Conservation (phyloP, 208 protist genomes). For the Crithidia thermophila region DNA sequence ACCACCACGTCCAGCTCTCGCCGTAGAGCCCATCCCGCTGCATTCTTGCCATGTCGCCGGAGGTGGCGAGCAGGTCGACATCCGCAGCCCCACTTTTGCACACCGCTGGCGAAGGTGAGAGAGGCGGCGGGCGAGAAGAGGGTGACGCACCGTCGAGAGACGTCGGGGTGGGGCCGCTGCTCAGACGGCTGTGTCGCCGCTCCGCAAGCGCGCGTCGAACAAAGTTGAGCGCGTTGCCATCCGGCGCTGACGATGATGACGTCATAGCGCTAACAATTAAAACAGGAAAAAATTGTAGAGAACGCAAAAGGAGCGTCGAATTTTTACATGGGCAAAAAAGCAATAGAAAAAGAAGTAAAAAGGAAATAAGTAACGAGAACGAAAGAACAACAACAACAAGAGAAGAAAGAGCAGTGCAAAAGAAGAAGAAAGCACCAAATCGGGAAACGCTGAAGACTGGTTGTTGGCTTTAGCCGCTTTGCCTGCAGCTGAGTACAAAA, state of each 20-base stretch:
- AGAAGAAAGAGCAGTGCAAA: conserved; percentile 14
- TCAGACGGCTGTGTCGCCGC: conserved; percentile 7
- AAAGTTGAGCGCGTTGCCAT: neutral
- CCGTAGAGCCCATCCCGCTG: too few species aligned
- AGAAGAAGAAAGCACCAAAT: too few species aligned
- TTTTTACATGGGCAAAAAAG: conserved; percentile 6
- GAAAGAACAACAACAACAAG: conserved; percentile 7
- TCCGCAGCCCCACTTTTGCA: too few species aligned
- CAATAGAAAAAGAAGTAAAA: neutral
- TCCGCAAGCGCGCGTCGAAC: conserved; percentile 19
- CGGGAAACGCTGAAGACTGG: too few species aligned
- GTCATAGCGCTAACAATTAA: neutral
- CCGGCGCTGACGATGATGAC: neutral
- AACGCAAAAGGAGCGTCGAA: neutral
- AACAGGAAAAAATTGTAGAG: neutral
- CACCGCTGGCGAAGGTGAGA: neutral
- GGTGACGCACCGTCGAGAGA: neutral
- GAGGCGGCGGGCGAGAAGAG: neutral
- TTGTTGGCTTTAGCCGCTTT: too few species aligned
- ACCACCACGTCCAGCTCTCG: too few species aligned
- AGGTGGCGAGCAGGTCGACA: too few species aligned
- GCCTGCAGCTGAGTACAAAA: too few species aligned
- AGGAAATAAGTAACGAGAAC: conserved; percentile 7
- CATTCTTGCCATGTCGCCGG: too few species aligned
- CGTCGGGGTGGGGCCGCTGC: neutral